Percentiles rank a stretch among this genome's conserved stretches.
These are phyloP conservation scores for Suillus tomentosus DNA, from an alignment of 768 basidiomycete species.

Conservation along the genomic window DNA sequence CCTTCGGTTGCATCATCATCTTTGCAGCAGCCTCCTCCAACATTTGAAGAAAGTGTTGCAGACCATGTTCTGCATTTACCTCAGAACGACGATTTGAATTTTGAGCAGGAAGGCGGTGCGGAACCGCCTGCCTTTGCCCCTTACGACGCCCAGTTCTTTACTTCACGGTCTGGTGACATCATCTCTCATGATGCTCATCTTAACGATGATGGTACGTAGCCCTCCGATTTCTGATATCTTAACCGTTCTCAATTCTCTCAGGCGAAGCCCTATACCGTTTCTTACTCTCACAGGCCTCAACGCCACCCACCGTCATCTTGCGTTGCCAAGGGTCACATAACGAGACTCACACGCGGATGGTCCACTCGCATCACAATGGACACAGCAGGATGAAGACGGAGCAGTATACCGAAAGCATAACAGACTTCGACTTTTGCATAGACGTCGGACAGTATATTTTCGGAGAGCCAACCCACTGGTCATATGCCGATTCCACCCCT, in stretches of 20 bases:
- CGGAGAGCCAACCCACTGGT: conserved; percentile 53
- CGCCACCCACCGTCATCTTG: conserved; percentile 47
- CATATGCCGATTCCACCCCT: conserved; percentile 61
- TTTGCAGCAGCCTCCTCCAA: conserved; percentile 20
- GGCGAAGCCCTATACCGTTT: conserved; percentile 78
- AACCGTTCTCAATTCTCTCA: conserved; percentile 26
- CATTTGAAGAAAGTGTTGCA: conserved; percentile 30
- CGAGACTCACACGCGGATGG: conserved; percentile 53
- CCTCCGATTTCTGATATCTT: neutral
- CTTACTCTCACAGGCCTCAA: conserved; percentile 56
- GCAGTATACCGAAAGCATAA: conserved; percentile 56
- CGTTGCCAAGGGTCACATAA: conserved; percentile 56
- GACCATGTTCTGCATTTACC: conserved; percentile 30
- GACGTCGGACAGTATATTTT: conserved; percentile 49
- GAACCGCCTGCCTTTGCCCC: conserved; percentile 63
- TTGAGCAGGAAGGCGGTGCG: conserved; percentile 37
- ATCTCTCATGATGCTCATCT: conserved; percentile 73
- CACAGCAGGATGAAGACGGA: conserved; percentile 42
- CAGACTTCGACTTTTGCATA: conserved; percentile 72
- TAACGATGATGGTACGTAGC: conserved; percentile 57
- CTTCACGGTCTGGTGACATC: conserved; percentile 48
- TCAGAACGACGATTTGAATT: conserved; percentile 20
- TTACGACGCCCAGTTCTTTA: conserved; percentile 64
- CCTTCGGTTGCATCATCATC: conserved; percentile 1
- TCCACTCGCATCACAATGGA: conserved; percentile 39